These are phyloP conservation scores for Wickerhamiella vanderwaltii DNA, from an alignment of 805 yeast genomes.

Conservation along the genomic window DNA sequence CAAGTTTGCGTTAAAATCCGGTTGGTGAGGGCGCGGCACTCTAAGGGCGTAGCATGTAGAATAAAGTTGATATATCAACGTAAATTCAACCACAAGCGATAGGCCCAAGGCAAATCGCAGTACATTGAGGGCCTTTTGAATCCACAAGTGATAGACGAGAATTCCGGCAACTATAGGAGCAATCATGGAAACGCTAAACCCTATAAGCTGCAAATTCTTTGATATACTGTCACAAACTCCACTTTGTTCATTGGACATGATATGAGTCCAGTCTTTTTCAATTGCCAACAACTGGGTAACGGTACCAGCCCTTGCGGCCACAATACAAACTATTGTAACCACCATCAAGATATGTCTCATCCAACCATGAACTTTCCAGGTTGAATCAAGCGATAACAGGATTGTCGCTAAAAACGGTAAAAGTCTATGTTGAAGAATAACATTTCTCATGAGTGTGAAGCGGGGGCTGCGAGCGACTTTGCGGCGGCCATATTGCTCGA, in stretches of 20 bases:
- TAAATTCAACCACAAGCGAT: conserved; percentile 16
- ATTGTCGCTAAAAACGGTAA: not conserved
- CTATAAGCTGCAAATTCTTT: conserved; percentile 13
- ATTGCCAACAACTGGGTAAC: conserved; percentile 10
- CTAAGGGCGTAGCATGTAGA: conserved; percentile 22
- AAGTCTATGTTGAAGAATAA: conserved; percentile 7
- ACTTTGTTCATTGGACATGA: conserved; percentile 21
- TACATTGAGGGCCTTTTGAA: conserved; percentile 9
- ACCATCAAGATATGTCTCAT: not conserved
- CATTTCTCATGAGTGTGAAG: conserved; percentile 1
- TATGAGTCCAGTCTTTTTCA: conserved; percentile 21
- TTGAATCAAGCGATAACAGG: not conserved
- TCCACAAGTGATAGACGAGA: conserved; percentile 6
- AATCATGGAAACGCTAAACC: conserved; percentile 11
- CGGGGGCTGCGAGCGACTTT: conserved; percentile 6
- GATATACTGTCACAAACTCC: conserved; percentile 14
- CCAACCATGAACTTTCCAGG: not conserved
- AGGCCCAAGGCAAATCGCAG: conserved; percentile 11
- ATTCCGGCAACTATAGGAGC: conserved; percentile 15
- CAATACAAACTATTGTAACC: not conserved
- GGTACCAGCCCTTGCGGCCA: conserved; percentile 7
- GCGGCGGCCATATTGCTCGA: conserved; percentile 8
- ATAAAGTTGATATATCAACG: conserved; percentile 18
- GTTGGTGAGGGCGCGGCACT: conserved; percentile 16
- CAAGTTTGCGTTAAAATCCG: not conserved